Evolutionary conservation across 208 protist genomes (phyloP).

Genomic region (Phytomonas sp.): DNA sequence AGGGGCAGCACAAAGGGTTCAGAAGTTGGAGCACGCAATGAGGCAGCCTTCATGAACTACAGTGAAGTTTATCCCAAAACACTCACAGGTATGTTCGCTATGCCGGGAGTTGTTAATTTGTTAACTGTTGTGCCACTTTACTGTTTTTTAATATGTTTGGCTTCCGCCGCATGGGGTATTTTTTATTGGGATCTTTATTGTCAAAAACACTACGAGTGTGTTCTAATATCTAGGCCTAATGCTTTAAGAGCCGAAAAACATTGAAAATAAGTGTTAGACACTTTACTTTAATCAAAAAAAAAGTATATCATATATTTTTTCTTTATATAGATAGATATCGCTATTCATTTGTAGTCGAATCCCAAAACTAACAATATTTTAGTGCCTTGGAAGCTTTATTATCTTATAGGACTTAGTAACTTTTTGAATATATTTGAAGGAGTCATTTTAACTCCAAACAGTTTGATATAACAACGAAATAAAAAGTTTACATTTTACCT

Average conservation of each 20-base stretch:
- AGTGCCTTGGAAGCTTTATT: background rate
- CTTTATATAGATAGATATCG: constrained; percentile 9
- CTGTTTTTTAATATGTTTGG: constrained; percentile 47
- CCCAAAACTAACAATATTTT: background rate
- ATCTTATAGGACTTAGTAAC: background rate
- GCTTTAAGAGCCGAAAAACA: constrained; percentile 16
- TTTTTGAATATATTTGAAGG: background rate
- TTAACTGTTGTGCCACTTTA: constrained; percentile 69
- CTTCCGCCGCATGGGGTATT: constrained; percentile 57
- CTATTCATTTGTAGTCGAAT: constrained; percentile 9
- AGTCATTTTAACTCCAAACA: background rate
- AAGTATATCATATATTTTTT: background rate
- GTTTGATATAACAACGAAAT: background rate
- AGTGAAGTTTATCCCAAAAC: constrained; percentile 42
- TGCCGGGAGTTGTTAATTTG: constrained; percentile 70
- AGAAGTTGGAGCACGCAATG: constrained; percentile 81
- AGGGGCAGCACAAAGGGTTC: constrained; percentile 67
- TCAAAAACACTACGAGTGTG: constrained; percentile 66
- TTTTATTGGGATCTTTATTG: constrained; percentile 87
- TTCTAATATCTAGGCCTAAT: constrained; percentile 67
- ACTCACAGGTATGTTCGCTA: constrained; percentile 47
- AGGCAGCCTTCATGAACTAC: constrained; percentile 85
- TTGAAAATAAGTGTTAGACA: constrained; percentile 6
- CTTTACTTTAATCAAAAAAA: background rate
- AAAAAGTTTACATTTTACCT: background rate